Percentiles rank a stretch among this genome's conserved stretches.
phyloP scores from a whole-genome alignment of 805 yeast genomes.

The Torulaspora quercuum region DNA sequence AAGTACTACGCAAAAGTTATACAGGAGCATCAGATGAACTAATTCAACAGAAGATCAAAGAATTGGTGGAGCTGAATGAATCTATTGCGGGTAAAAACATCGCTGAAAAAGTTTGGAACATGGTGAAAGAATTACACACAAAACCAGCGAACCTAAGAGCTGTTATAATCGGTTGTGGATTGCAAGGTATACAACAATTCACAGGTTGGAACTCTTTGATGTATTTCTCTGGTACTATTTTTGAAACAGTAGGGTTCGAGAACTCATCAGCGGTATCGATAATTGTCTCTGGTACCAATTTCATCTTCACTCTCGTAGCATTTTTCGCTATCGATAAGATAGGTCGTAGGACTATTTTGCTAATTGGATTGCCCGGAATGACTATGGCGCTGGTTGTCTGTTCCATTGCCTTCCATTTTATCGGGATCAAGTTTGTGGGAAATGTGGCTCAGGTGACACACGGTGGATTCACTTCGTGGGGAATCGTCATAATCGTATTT shows the following conservation, averaged over 20 bases:
- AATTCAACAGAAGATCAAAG: conserved; percentile 64
- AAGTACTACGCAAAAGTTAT: conserved; percentile 63
- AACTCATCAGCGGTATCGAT: conserved; percentile 93
- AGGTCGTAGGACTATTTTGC: conserved; percentile 80
- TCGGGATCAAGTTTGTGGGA: conserved; percentile 57
- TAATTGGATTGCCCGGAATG: conserved; percentile 86
- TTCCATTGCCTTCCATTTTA: conserved; percentile 87
- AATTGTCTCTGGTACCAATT: conserved; percentile 91
- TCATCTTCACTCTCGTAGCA: conserved; percentile 80
- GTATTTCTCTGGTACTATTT: conserved; percentile 92
- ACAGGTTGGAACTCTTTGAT: conserved; percentile 94
- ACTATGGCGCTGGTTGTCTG: conserved; percentile 68
- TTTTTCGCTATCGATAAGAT: conserved; percentile 80
- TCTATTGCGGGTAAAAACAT: conserved; percentile 48
- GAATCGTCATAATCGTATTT: conserved; percentile 75
- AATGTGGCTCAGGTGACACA: conserved; percentile 42
- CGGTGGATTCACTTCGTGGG: conserved; percentile 72
- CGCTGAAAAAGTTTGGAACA: conserved; percentile 52
- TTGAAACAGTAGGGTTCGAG: conserved; percentile 82
- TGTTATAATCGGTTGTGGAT: conserved; percentile 81
- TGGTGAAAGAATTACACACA: conserved; percentile 58
- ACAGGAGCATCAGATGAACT: conserved; percentile 57
- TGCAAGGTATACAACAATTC: conserved; percentile 95
- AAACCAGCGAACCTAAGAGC: conserved; percentile 85
- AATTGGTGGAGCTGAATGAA: conserved; percentile 49